Base-by-base conservation (phyloP, 768 basidiomycete genomes). In the Leucosporidium scottii region DNA sequence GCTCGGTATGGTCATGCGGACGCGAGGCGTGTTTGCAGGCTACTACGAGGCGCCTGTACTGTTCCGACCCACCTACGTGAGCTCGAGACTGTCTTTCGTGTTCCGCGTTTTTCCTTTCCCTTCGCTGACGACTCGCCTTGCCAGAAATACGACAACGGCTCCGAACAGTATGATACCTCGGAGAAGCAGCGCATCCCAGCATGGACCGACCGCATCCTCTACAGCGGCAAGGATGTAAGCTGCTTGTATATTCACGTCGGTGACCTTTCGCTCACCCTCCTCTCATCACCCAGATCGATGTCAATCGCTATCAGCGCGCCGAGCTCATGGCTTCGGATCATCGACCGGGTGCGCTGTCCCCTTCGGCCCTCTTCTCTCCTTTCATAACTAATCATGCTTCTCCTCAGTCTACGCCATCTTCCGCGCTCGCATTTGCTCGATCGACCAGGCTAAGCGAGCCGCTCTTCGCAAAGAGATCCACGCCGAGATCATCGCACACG, bases 151-250 rank as follows among this genome's bases (percentile, higher is more conserved):
- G 80, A 80, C 67, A 78, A 78, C 58, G 78, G 79, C 2, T 77
- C 92, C 13, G 88, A 96, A 69, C 82, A 82, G 58, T 99, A 97
- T 77, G 96, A 99, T 77, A 89, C 91, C 20, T 90, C 91, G 76
- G 96, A 98, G 79, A 99, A 98, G 81, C 85, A 87, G 84, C 85
- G 96, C 30, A 88, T 96, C 75, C 96, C 96, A 8, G 91, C 94
- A 23, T 98, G 93, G 93, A 98, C 94, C 74, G 96, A 99, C 81
- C 90, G 96, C n/a, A 85, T 99, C 12, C 77, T 99, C 66, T 93
- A 87, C 80, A 85, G 84, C 68, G 94, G 94, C 15, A 75, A 75
- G 44, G 80, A 81, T 44, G 78, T 78, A 54, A 53, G 73, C 74
- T 4, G 8, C 17, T n/a, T 23, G 3, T 10, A n/a, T 27, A 1